These are phyloP conservation scores for Carallia pectinifolia DNA, from an alignment of 345 rosid genomes.

Conservation along the genomic window DNA sequence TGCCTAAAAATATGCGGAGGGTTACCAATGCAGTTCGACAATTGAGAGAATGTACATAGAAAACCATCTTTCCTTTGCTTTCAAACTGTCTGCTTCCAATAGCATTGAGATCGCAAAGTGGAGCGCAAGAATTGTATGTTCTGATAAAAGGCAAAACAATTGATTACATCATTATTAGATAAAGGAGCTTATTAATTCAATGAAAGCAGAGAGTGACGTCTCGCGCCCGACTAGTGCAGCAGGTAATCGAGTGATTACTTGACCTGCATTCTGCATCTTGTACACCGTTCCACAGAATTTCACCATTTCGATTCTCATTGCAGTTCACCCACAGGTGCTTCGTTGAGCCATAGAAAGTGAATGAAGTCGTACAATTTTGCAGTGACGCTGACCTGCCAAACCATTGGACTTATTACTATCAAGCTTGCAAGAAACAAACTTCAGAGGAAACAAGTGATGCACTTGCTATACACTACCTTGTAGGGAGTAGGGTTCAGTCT, in stretches of 20 bases:
- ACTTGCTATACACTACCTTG: slow-evolving; percentile 45
- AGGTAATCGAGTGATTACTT: slow-evolving; percentile 8
- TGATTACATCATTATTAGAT: neutral
- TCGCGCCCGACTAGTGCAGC: too few relatives aligned
- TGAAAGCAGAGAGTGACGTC: too few relatives aligned
- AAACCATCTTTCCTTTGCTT: too few relatives aligned
- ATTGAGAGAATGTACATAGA: too few relatives aligned
- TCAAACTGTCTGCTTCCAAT: neutral
- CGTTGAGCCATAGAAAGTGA: slow-evolving; percentile 95
- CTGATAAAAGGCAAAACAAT: neutral
- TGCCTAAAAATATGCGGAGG: too few relatives aligned
- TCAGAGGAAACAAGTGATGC: neutral
- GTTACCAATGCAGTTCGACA: too few relatives aligned
- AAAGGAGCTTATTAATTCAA: neutral
- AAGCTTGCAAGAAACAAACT: too few relatives aligned
- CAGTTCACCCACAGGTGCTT: slow-evolving; percentile 97
- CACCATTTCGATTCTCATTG: slow-evolving; percentile 30
- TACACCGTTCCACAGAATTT: slow-evolving; percentile 13
- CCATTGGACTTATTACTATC: neutral
- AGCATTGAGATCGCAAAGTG: neutral
- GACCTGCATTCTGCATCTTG: slow-evolving; percentile 14
- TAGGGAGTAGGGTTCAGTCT: slow-evolving; percentile 93
- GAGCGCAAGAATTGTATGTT: neutral
- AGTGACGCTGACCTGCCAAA: slow-evolving; percentile 78
- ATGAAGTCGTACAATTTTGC: slow-evolving; percentile 86